Percentiles rank a stretch among this genome's conserved stretches.
Conservation (phyloP, 352 stramenopile genomes). For the Pythium biforme region DNA sequence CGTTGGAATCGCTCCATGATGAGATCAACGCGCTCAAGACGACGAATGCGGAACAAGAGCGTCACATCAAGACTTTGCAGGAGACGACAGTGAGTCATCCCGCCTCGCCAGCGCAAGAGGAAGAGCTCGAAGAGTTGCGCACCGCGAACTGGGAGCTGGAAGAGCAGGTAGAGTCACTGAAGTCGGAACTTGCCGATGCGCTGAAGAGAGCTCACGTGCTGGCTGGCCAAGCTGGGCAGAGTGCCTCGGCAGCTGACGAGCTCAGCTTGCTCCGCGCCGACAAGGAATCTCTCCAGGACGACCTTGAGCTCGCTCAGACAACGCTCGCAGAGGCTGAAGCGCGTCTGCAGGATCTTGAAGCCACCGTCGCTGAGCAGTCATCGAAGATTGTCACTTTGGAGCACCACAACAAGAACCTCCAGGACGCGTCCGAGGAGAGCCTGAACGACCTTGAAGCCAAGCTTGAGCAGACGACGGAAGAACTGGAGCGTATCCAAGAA, state of each 20-base stretch:
- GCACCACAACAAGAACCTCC: constrained; percentile 63
- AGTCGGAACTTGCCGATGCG: constrained; percentile 17
- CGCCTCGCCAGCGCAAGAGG: constrained; percentile 28
- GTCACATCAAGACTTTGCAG: constrained; percentile 15
- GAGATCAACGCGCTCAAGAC: constrained; percentile 19
- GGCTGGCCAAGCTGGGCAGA: constrained; percentile 8
- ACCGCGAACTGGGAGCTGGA: constrained; percentile 22
- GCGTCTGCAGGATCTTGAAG: constrained; percentile 13
- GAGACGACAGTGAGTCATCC: neutral
- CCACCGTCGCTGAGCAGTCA: constrained; percentile 6
- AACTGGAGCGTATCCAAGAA: constrained; percentile 32
- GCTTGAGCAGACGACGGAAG: constrained; percentile 47
- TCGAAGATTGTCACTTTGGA: constrained; percentile 29
- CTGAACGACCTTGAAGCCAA: constrained; percentile 65
- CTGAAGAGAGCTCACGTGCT: constrained; percentile 12
- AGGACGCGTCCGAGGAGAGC: constrained; percentile 58
- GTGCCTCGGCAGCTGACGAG: constrained; percentile 7
- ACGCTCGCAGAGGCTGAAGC: constrained; percentile 20
- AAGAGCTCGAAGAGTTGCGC: constrained; percentile 42
- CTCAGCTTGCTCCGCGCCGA: constrained; percentile 21
- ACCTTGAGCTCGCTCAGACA: constrained; percentile 24
- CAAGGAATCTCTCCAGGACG: constrained; percentile 26
- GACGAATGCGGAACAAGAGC: constrained; percentile 12
- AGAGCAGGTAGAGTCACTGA: constrained; percentile 20
- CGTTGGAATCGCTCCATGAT: constrained; percentile 20